Conservation (phyloP, 2,329 filamentous ascomycete genomes). For the Verticillium albo-atrum region DNA sequence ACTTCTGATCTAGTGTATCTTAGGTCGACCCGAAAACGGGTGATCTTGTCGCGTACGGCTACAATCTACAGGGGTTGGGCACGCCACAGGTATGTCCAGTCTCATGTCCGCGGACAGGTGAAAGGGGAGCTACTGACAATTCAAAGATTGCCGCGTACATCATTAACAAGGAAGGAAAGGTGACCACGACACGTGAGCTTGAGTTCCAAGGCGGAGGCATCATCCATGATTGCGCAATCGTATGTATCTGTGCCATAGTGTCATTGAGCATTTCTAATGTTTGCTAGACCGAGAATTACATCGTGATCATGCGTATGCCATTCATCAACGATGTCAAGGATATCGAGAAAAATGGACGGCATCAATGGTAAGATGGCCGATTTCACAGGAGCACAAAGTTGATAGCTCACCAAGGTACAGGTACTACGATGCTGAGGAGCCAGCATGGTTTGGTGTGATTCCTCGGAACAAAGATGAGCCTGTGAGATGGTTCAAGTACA, state of each 20-base stretch:
- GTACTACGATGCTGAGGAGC: slow-evolving; percentile 22
- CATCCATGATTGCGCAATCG: slow-evolving; percentile 33
- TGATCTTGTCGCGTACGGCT: slow-evolving; percentile 35
- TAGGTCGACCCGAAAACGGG: too few relatives aligned
- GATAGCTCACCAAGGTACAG: too few relatives aligned
- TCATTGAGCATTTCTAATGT: too few relatives aligned
- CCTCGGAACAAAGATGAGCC: not conserved
- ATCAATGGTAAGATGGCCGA: not conserved
- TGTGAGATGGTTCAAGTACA: slow-evolving; percentile 9
- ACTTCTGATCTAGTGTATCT: too few relatives aligned
- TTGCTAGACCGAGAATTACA: slow-evolving; percentile 26
- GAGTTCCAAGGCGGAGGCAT: slow-evolving; percentile 40
- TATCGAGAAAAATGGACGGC: slow-evolving; percentile 26
- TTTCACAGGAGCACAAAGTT: too few relatives aligned
- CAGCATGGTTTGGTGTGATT: slow-evolving; percentile 3
- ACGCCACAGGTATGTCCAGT: slow-evolving; percentile 19
- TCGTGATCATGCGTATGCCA: slow-evolving; percentile 27
- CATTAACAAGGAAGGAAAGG: slow-evolving; percentile 26
- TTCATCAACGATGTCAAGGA: slow-evolving; percentile 27
- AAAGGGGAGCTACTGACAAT: too few relatives aligned
- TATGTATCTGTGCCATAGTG: not conserved
- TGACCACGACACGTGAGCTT: slow-evolving; percentile 43
- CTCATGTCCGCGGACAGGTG: too few relatives aligned
- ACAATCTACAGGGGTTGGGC: slow-evolving; percentile 33
- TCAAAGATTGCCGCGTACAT: slow-evolving; percentile 19